Conservation (phyloP, 371 early-diverging fungal genomes). For the Mortierella polycephala region DNA sequence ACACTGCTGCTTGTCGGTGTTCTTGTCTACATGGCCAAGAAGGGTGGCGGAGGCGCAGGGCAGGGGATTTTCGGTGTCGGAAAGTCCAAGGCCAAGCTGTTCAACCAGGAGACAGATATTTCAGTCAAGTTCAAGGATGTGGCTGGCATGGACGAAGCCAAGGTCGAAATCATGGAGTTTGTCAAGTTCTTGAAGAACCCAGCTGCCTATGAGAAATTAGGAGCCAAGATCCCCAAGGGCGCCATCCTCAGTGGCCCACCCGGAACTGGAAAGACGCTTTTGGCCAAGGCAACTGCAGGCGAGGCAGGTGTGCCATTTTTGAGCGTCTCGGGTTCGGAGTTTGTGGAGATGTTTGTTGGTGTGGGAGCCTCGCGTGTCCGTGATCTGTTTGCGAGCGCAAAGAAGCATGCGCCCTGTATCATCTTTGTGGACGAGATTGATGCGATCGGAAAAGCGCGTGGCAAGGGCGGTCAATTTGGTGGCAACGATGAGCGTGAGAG, state of each 20-base stretch:
- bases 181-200: constrained; percentile 99
- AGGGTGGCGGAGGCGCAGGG: constrained; percentile 76
- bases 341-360: constrained; percentile 99
- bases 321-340: constrained; percentile 98
- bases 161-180: constrained; percentile 99
- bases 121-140: constrained; percentile 99
- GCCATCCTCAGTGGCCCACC: constrained; percentile 99
- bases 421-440: constrained; percentile 99
- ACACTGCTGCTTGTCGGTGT: constrained; percentile 91
- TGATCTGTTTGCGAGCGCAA: constrained; percentile 96
- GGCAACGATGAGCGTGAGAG: constrained; percentile 99
- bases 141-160: constrained; percentile 99
- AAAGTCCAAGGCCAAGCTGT: constrained; percentile 95
- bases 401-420: constrained; percentile 98
- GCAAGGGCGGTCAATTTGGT: constrained; percentile 88
- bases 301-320: constrained; percentile 98
- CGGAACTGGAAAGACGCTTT: constrained; percentile 98
- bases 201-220: constrained; percentile 93
- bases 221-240: constrained; percentile 99
- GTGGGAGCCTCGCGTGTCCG: constrained; percentile 98
- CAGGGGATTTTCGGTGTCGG: constrained; percentile 96
- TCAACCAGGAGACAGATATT: constrained; percentile 96
- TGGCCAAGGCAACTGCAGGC: constrained; percentile 99
- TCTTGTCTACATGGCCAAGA: constrained; percentile 85
- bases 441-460: constrained; percentile 99